A percentile compares a stretch with the other conserved stretches of the same genome.
Conservation (phyloP, 176 grass and related monocot species). For the Musa troglodytarum region DNA sequence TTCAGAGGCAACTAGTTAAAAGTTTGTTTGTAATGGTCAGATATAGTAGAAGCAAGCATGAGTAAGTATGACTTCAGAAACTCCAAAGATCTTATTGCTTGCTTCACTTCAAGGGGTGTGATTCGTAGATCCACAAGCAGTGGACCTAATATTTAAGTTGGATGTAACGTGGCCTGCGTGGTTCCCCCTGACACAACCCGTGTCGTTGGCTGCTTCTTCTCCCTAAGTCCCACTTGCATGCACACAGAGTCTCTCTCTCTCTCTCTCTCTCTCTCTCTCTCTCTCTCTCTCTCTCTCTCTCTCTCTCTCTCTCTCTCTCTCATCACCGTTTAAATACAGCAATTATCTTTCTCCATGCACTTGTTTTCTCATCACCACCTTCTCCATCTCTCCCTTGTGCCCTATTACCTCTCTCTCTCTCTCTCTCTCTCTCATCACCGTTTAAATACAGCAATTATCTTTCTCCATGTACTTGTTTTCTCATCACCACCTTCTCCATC, state of each 20-base stretch:
- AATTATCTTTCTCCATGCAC: background rate
- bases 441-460: conserved; percentile 17
- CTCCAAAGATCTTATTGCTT: too few species aligned
- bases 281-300: background rate
- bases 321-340: conserved; percentile 17
- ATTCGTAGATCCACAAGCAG: too few species aligned
- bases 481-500: too few species aligned
- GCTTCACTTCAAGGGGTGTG: too few species aligned
- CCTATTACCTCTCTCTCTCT: background rate
- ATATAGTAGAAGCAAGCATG: too few species aligned
- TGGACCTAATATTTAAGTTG: background rate
- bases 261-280: background rate
- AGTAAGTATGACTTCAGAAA: too few species aligned
- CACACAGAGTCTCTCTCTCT: background rate
- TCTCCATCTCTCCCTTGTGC: too few species aligned
- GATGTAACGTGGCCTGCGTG: background rate
- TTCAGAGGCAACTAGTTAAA: too few species aligned
- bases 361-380: too few species aligned
- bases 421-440: background rate
- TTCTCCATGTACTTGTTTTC: too few species aligned
- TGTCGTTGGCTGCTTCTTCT: background rate
- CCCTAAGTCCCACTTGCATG: background rate
- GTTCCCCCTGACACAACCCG: background rate
- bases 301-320: background rate
- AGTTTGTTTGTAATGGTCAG: too few species aligned